Evolutionary conservation across 2,329 filamentous ascomycete species (phyloP).

Genomic region (Sporothrix pseudoabietina): DNA sequence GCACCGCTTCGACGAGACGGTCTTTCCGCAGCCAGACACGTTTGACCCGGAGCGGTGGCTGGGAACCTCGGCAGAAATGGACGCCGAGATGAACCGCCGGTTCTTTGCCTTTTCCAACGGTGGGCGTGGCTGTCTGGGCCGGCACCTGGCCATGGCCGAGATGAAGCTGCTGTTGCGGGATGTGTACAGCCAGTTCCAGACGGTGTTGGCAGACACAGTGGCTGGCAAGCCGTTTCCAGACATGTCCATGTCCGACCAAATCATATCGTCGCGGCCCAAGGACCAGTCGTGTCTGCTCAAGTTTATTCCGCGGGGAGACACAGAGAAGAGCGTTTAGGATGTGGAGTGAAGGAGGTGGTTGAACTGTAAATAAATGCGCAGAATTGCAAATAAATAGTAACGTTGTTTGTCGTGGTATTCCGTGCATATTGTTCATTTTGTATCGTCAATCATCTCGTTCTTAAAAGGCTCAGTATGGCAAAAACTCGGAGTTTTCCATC

Average conservation of each 20-base stretch:
- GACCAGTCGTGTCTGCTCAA: slow-evolving; percentile 61
- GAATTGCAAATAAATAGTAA: neutral
- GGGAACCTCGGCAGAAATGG: slow-evolving; percentile 66
- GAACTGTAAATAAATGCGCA: neutral
- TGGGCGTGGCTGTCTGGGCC: slow-evolving; percentile 65
- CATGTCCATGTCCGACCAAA: slow-evolving; percentile 69
- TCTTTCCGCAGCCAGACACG: slow-evolving; percentile 74
- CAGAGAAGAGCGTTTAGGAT: neutral
- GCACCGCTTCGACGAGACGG: slow-evolving; percentile 60
- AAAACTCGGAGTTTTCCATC: slow-evolving; percentile 27
- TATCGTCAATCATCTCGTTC: neutral
- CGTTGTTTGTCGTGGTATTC: neutral
- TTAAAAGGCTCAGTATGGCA: slow-evolving; percentile 23
- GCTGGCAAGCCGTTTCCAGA: slow-evolving; percentile 51
- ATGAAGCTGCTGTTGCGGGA: slow-evolving; percentile 67
- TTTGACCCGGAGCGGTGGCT: slow-evolving; percentile 87
- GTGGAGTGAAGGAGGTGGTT: no score
- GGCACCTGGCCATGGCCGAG: slow-evolving; percentile 66
- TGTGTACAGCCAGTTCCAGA: slow-evolving; percentile 61
- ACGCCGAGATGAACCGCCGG: slow-evolving; percentile 65
- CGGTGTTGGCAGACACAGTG: slow-evolving; percentile 49
- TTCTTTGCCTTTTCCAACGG: slow-evolving; percentile 68
- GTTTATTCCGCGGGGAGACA: slow-evolving; percentile 43
- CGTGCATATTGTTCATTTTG: neutral
- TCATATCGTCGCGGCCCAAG: slow-evolving; percentile 65